Evolutionary conservation across 352 stramenopile species (phyloP), one percentile per base, ranked within the genome.

Genomic region (Globisporangium apiculatum): DNA sequence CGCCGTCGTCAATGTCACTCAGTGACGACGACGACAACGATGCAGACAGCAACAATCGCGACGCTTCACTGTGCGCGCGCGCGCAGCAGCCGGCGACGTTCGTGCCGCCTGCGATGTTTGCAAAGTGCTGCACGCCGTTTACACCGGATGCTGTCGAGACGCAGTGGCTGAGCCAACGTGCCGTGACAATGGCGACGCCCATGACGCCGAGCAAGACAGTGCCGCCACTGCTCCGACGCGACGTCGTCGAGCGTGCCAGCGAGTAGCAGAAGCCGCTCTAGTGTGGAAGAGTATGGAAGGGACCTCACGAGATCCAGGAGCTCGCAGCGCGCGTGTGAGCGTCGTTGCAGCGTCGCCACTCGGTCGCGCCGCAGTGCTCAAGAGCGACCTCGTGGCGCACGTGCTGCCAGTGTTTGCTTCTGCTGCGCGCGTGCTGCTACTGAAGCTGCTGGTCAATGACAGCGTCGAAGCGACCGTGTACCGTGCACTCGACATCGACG

Each of bases 391-490:
- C 8, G 65, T 66, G 14, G 52, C 58, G 14, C 71, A 67, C 1
- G 68, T 87, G 40, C 62, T 78, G n/a, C 53, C 68, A 36, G 58
- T 84, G n/a, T 87, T 90, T 54, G 57, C 68, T 0, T 48, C 60
- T 8, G 56, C 66, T 6, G 45, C 60, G 17, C 69, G 71, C 40
- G 64, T 62, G 7, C 45, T 0, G 24, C 60, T 91, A 35, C 68
- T 91, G 15, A 86, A 86, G 50, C 67, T 83, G 17, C 24, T 89
- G 12, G 45, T 88, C 50, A 91, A 91, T 56, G 82, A 91, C 58
- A 77, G 77, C 46, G 64, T 73, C 0, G 69, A 79, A 51, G 48
- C 51, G 46, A 89, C 79, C 3, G 74, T 64, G 17, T 64, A 75
- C 45, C 69, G 68, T 14, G 76, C 75, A 5, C 65, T 91, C 53